These are phyloP conservation scores for Rubus idaeus DNA, from an alignment of 306 rosid genomes.

Conservation along the genomic window DNA sequence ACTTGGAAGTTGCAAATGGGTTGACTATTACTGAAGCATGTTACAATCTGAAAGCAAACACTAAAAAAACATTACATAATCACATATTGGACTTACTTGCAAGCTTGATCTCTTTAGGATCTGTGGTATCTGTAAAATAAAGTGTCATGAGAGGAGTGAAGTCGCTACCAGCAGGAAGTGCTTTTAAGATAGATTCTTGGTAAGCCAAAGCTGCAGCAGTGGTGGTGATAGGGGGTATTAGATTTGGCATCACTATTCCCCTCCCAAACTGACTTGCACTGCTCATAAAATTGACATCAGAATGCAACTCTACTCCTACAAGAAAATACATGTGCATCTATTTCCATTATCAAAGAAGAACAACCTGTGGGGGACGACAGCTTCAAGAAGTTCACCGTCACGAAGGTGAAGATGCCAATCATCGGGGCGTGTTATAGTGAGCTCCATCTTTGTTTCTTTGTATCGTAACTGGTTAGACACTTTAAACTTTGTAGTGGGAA, in stretches of 20 bases:
- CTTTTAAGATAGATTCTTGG: constrained; percentile 70
- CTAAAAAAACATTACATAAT: not conserved
- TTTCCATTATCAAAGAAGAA: constrained; percentile 7
- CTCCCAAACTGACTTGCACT: constrained; percentile 80
- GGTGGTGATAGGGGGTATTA: constrained; percentile 78
- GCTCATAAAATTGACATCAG: constrained; percentile 25
- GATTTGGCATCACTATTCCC: constrained; percentile 94
- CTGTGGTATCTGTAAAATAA: constrained; percentile 77
- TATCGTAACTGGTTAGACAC: constrained; percentile 23
- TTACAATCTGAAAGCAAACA: not conserved
- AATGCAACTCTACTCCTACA: not conserved
- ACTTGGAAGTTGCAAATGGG: not conserved
- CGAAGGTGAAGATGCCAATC: constrained; percentile 97
- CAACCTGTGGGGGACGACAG: constrained; percentile 73
- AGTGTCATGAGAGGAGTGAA: constrained; percentile 93
- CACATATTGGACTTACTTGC: constrained; percentile 60
- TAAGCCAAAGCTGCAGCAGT: constrained; percentile 68
- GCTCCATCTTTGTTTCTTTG: constrained; percentile 63
- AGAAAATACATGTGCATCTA: not conserved
- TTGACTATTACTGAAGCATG: not conserved
- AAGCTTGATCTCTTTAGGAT: constrained; percentile 67
- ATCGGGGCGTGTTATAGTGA: constrained; percentile 76
- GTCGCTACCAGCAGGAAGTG: constrained; percentile 55
- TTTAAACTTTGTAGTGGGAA: constrained; percentile 30
- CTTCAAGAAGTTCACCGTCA: constrained; percentile 74